Percentiles rank a stretch among this genome's conserved stretches.
Evolutionary conservation across 352 stramenopile genomes (phyloP).

Genomic region (Pythium grandisporangium): DNA sequence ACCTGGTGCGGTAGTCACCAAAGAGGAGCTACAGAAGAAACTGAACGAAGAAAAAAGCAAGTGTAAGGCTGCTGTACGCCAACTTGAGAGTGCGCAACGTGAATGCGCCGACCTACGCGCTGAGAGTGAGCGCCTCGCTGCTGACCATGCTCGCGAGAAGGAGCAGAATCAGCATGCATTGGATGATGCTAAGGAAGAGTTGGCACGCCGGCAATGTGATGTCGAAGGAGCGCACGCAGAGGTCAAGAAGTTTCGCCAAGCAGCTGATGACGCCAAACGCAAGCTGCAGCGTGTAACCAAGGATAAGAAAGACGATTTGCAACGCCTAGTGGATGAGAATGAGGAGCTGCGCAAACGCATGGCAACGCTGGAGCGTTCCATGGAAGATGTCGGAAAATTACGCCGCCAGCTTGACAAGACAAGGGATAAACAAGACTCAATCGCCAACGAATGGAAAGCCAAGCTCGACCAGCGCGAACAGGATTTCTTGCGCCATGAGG

Average conservation of each 20-base stretch:
- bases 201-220: slow-evolving; percentile 7
- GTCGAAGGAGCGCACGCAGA: slow-evolving; percentile 20
- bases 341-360: slow-evolving; percentile 18
- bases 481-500: slow-evolving; percentile 42
- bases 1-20: slow-evolving; percentile 8
- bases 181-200: slow-evolving; percentile 5
- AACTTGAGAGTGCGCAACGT: slow-evolving; percentile 2
- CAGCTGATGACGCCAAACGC: slow-evolving; percentile 14
- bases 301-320: slow-evolving; percentile 45
- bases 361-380: slow-evolving; percentile 22
- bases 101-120: slow-evolving; percentile 1
- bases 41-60: slow-evolving; percentile 18
- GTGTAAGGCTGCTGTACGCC: slow-evolving; percentile 2
- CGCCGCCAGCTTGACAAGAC: slow-evolving; percentile 38
- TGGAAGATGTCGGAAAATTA: slow-evolving; percentile 37
- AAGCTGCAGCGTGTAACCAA: slow-evolving; percentile 13
- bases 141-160: slow-evolving; percentile 8
- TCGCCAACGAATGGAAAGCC: slow-evolving; percentile 22
- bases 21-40: slow-evolving; percentile 24
- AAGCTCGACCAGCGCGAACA: slow-evolving; percentile 31
- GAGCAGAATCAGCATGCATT: slow-evolving; percentile 1
- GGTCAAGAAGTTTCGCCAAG: slow-evolving; percentile 14
- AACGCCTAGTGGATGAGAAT: slow-evolving; percentile 41
- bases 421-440: slow-evolving; percentile 27
- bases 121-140: slow-evolving; percentile 1